A percentile compares a stretch with the other conserved stretches of the same genome.
Evolutionary conservation across 1,284 basidiomycete genomes (phyloP).

Genomic region (Heimioporus retisporus): DNA sequence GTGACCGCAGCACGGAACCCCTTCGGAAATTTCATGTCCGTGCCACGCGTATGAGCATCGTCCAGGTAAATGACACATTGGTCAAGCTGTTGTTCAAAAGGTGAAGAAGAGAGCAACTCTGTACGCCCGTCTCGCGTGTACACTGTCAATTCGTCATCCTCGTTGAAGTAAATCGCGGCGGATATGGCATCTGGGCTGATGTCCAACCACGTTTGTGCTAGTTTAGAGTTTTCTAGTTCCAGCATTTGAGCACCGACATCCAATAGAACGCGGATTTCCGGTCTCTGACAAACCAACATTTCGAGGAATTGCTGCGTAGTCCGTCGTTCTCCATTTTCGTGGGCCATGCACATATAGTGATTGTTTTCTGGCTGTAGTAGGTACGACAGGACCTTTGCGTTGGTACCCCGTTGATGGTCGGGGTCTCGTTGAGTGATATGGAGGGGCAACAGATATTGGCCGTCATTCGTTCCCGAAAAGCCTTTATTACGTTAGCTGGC

Average conservation of each 20-base stretch:
- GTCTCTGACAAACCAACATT: not conserved
- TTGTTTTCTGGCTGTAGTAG: too few relatives aligned
- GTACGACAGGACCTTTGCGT: too few relatives aligned
- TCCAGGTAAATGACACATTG: constrained; percentile 6
- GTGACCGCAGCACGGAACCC: not conserved
- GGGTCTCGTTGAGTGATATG: too few relatives aligned
- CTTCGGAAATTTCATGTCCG: constrained; percentile 1
- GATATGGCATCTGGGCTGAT: not conserved
- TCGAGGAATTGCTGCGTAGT: not conserved
- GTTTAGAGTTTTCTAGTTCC: not conserved
- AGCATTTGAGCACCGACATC: constrained; percentile 5
- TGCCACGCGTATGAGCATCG: constrained; percentile 5
- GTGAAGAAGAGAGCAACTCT: not conserved
- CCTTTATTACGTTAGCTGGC: too few relatives aligned
- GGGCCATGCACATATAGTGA: too few relatives aligned
- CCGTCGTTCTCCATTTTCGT: not conserved
- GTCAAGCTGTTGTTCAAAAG: not conserved
- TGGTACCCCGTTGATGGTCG: too few relatives aligned
- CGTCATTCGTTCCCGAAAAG: too few relatives aligned
- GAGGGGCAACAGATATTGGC: too few relatives aligned
- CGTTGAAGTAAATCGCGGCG: constrained; percentile 6
- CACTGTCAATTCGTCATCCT: not conserved
- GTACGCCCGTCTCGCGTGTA: not conserved
- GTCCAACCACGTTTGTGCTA: not conserved
- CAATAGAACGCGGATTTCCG: not conserved